These are phyloP conservation scores for Globisporangium abappressorium DNA, from an alignment of 352 stramenopile genomes.

Conservation along the genomic window DNA sequence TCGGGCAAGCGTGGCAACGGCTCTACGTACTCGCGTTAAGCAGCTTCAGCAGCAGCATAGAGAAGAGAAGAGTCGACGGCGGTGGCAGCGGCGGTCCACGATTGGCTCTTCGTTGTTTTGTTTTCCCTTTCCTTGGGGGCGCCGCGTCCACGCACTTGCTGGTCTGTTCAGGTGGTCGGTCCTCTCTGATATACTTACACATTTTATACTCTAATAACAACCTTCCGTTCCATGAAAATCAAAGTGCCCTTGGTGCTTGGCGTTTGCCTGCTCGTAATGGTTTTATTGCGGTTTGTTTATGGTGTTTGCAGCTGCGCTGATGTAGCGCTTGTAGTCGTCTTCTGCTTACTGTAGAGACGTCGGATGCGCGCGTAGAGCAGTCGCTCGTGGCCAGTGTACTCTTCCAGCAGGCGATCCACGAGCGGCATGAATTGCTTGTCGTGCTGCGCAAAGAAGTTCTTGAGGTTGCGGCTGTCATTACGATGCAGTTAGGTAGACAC, in stretches of 20 bases:
- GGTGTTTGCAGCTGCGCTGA: conserved; percentile 4
- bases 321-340: not conserved
- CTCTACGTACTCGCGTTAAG: conserved; percentile 77
- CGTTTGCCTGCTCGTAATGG: not conserved
- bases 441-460: conserved; percentile 44
- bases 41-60: conserved; percentile 22
- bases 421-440: conserved; percentile 40
- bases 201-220: conserved; percentile 27
- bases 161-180: not conserved
- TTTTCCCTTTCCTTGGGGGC: conserved; percentile 1
- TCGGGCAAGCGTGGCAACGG: conserved; percentile 85
- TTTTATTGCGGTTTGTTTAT: not conserved
- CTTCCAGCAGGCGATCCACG: conserved; percentile 38
- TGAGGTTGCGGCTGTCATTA: conserved; percentile 27
- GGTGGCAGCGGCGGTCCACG: not conserved
- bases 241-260: not conserved
- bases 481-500: not conserved
- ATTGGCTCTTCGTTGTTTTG: conserved; percentile 14
- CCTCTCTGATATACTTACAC: conserved; percentile 8
- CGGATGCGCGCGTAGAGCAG: conserved; percentile 50
- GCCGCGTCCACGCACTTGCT: not conserved
- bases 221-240: conserved; percentile 11
- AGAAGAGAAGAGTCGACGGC: conserved; percentile 8
- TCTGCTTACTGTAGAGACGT: conserved; percentile 29
- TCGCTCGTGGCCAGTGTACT: conserved; percentile 53